Conservation (phyloP, 176 grass and related monocot genomes). For the Dactylis glomerata region DNA sequence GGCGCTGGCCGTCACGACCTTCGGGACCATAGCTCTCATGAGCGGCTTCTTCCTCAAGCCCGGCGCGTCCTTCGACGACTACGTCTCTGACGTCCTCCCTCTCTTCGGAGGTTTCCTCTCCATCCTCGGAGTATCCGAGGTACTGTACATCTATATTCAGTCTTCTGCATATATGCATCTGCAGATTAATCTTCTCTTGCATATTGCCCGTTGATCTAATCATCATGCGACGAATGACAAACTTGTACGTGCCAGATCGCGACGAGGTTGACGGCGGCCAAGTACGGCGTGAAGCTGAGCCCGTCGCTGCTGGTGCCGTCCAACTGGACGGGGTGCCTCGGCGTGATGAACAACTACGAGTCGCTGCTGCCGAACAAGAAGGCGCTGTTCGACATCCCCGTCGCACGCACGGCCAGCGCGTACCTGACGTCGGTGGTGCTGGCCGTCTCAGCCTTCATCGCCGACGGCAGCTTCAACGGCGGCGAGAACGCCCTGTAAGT, state of each 20-base stretch:
- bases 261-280: conserved; percentile 81
- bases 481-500: conserved; percentile 92
- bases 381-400: conserved; percentile 93
- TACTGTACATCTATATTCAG: not conserved
- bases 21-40: conserved; percentile 87
- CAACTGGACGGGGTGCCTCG: conserved; percentile 95
- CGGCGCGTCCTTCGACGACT: conserved; percentile 76
- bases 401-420: conserved; percentile 77
- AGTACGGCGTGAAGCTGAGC: conserved; percentile 83
- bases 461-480: conserved; percentile 94
- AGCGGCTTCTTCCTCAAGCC: conserved; percentile 97
- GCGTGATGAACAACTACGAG: conserved; percentile 97
- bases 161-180: not conserved
- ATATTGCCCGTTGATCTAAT: not conserved
- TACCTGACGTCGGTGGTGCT: conserved; percentile 74
- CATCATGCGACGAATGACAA: not conserved
- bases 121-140: conserved; percentile 93
- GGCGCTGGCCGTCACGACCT: conserved; percentile 67
- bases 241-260: conserved; percentile 52
- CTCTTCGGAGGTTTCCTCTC: conserved; percentile 83
- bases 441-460: conserved; percentile 74
- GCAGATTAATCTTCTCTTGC: not conserved
- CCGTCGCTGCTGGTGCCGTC: conserved; percentile 92
- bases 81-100: conserved; percentile 77
- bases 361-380: conserved; percentile 84